phyloP scores from a whole-genome alignment of 2,329 filamentous ascomycete genomes.

The Xylaria sp. region DNA sequence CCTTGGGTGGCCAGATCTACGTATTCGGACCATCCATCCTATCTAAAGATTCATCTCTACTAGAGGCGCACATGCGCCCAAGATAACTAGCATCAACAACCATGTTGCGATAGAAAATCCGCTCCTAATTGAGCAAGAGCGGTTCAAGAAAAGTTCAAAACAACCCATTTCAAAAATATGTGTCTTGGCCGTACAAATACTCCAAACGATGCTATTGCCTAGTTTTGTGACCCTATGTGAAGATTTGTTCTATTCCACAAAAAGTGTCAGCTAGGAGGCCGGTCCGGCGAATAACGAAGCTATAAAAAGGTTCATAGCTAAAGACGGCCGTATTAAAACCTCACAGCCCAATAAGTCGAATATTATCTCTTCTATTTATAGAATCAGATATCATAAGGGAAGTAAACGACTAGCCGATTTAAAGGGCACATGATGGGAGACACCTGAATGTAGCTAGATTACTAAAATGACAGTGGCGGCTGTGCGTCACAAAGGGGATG shows the following conservation, averaged over 20 bases:
- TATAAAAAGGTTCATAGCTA: background rate
- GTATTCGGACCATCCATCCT: conserved; percentile 24
- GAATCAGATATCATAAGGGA: background rate
- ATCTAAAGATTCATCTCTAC: conserved; percentile 27
- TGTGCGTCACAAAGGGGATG: background rate
- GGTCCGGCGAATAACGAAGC: background rate
- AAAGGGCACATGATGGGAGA: background rate
- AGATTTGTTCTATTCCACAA: background rate
- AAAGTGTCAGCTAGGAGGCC: background rate
- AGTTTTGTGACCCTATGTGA: background rate
- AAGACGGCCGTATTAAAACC: background rate
- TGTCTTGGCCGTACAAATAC: too few species aligned
- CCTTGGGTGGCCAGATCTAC: conserved; percentile 33
- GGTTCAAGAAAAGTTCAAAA: background rate
- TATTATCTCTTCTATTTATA: background rate
- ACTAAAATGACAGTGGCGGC: background rate
- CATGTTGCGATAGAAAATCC: conserved; percentile 15
- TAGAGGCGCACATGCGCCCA: conserved; percentile 25
- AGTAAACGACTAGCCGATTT: background rate
- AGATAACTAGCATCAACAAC: conserved; percentile 28
- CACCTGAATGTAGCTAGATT: background rate
- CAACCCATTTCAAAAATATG: too few species aligned
- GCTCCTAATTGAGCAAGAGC: background rate
- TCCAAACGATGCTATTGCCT: too few species aligned
- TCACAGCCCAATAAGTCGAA: background rate